Evolutionary conservation across 148 eudicot species (phyloP), one percentile per base, ranked within the genome.

Genomic region (Arctostaphylos glauca): DNA sequence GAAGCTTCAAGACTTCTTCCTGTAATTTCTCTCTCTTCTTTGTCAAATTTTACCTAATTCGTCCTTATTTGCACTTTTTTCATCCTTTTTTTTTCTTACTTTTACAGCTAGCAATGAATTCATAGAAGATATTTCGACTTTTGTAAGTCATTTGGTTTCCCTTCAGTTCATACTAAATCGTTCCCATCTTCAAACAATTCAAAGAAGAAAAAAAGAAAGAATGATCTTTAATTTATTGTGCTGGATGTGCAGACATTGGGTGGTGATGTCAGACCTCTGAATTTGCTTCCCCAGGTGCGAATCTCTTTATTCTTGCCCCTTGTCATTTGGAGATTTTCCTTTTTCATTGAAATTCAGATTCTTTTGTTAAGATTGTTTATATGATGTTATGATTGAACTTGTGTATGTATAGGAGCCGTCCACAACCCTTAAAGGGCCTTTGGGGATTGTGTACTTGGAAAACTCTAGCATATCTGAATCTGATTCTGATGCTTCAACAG

Each of bases 221-320:
- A 25, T 50, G 55, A 47, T 64, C 44, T 77, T 43, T 77, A 38
- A 16, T 68, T 84, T 74, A 13, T 81, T 80, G 19, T 3, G 19
- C 55, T 59, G 41, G 19, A 56, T 50, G 3, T 87, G 89, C 86
- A 93, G 98, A 86, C 87, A 56, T 84, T 88, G 48, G 89, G 83
- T 77, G 89, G 87, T 18, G 92, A 90, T 58, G 75, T 84, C 16
- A 78, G 86, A 72, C 90, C 87, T 49, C 85, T 93, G 31, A 91
- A 92, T 89, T 81, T 88, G 74, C 89, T 95, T 56, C 94, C 96
- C 13, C 96, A 89, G 95, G 98, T 91, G 49, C 55, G 53, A 58
- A n/a, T 53, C 55, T 80, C 38, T 68, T 41, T n/a, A 12, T 46
- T 14, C 53, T 9, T 23, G 38, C 0, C 50, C 9, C 9, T 76